These are phyloP conservation scores for Candida adriatica DNA, from an alignment of 805 yeast genomes.

Conservation along the genomic window DNA sequence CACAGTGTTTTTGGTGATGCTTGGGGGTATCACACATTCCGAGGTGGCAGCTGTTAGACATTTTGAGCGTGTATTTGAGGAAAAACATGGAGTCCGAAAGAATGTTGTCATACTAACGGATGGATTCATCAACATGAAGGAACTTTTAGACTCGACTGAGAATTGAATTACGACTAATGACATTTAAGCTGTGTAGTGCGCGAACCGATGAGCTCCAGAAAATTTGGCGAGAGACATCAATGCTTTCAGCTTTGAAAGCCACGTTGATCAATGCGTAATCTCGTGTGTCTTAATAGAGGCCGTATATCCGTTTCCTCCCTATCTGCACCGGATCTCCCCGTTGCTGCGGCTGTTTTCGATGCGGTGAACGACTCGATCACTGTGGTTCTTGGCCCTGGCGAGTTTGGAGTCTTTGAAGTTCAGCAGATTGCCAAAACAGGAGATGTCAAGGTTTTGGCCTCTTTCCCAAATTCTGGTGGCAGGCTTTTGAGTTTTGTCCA, in stretches of 20 bases:
- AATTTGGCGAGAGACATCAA: neutral
- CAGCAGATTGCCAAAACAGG: slow-evolving; percentile 70
- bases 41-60: slow-evolving; percentile 70
- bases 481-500: slow-evolving; percentile 52
- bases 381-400: slow-evolving; percentile 50
- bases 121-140: slow-evolving; percentile 38
- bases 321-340: slow-evolving; percentile 59
- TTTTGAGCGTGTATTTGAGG: slow-evolving; percentile 40
- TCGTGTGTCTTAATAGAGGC: slow-evolving; percentile 49
- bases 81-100: slow-evolving; percentile 27
- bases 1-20: slow-evolving; percentile 41
- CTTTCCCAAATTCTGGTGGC: slow-evolving; percentile 43
- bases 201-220: slow-evolving; percentile 1
- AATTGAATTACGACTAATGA: slow-evolving; percentile 1
- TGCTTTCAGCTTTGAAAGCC: neutral
- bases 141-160: slow-evolving; percentile 23
- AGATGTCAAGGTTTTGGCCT: slow-evolving; percentile 46
- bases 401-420: slow-evolving; percentile 58
- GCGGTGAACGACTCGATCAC: slow-evolving; percentile 68
- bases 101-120: slow-evolving; percentile 41
- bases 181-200: neutral
- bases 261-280: slow-evolving; percentile 36
- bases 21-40: slow-evolving; percentile 85
- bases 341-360: slow-evolving; percentile 56
- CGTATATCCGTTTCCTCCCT: slow-evolving; percentile 42